These are phyloP conservation scores for Rhamnella rubrinervis DNA, from an alignment of 331 rosid species.

Conservation along the genomic window DNA sequence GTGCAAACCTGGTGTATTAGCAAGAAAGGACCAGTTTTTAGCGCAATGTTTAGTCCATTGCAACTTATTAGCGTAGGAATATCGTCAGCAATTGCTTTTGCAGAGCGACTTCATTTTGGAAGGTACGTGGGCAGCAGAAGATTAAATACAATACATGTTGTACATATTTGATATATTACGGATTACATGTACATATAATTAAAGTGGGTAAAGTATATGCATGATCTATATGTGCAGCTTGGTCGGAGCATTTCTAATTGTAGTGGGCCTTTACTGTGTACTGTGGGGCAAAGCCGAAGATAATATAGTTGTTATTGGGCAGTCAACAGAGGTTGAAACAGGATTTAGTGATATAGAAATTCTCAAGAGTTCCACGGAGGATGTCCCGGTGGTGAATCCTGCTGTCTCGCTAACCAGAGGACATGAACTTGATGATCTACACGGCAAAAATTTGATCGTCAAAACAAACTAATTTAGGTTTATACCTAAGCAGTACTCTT, in stretches of 20 bases:
- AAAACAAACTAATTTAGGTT: too few relatives aligned
- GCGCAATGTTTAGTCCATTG: slow-evolving; percentile 39
- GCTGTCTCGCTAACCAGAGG: too few relatives aligned
- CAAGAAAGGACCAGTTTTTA: slow-evolving; percentile 35
- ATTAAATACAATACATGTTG: too few relatives aligned
- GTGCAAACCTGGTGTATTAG: slow-evolving; percentile 43
- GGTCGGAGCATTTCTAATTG: slow-evolving; percentile 31
- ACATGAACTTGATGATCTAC: too few relatives aligned
- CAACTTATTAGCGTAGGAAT: slow-evolving; percentile 21
- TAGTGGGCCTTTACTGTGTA: slow-evolving; percentile 32
- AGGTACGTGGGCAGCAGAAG: slow-evolving; percentile 17
- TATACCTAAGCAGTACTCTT: too few relatives aligned
- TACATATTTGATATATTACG: too few relatives aligned
- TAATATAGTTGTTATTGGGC: neutral
- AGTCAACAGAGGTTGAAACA: neutral
- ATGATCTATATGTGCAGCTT: slow-evolving; percentile 17
- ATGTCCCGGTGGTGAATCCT: slow-evolving; percentile 1
- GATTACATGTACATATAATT: too few relatives aligned
- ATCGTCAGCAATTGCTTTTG: slow-evolving; percentile 32
- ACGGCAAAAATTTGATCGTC: too few relatives aligned
- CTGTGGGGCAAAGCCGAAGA: slow-evolving; percentile 38
- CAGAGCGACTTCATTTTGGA: slow-evolving; percentile 33
- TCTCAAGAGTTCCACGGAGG: slow-evolving; percentile 13
- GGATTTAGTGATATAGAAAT: neutral
- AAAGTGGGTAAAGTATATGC: too few relatives aligned